phyloP scores from a whole-genome alignment of 768 basidiomycete genomes.

The Lactarius hengduanensis region DNA sequence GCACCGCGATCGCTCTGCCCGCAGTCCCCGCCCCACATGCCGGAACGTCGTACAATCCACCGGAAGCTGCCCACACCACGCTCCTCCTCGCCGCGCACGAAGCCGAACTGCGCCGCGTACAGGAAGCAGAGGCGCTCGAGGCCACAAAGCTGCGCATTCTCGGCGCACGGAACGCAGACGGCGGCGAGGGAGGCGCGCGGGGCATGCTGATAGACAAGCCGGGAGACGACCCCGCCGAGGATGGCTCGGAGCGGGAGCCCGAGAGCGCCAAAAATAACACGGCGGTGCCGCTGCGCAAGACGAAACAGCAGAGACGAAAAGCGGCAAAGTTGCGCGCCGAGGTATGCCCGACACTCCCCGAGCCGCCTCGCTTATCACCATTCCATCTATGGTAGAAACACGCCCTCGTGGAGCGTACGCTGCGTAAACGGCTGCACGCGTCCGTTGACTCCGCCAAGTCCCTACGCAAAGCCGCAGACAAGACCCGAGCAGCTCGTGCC shows the following conservation, averaged over 20 bases:
- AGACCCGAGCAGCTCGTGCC: conserved; percentile 40
- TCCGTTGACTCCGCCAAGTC: conserved; percentile 56
- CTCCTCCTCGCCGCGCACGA: conserved; percentile 67
- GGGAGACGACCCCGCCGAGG: conserved; percentile 39
- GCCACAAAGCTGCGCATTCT: conserved; percentile 57
- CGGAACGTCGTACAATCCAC: conserved; percentile 90
- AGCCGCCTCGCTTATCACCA: background rate
- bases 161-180: conserved; percentile 40
- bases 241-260: conserved; percentile 24
- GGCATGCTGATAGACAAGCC: conserved; percentile 67
- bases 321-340: conserved; percentile 62
- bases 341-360: conserved; percentile 40
- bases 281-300: conserved; percentile 50
- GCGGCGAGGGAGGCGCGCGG: conserved; percentile 40
- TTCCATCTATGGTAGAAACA: conserved; percentile 49
- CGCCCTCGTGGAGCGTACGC: conserved; percentile 54
- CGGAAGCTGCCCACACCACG: conserved; percentile 65
- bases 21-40: conserved; percentile 72
- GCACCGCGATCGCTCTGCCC: conserved; percentile 56
- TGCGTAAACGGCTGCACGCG: conserved; percentile 59
- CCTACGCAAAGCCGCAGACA: conserved; percentile 46
- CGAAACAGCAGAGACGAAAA: conserved; percentile 66
- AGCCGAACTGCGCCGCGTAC: conserved; percentile 57
- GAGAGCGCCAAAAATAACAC: conserved; percentile 36
- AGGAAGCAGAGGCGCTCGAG: conserved; percentile 52